A percentile compares a stretch with the other conserved stretches of the same genome.
Evolutionary conservation across 106 monocot genomes (phyloP).

Genomic region (Dendrobium nobile): DNA sequence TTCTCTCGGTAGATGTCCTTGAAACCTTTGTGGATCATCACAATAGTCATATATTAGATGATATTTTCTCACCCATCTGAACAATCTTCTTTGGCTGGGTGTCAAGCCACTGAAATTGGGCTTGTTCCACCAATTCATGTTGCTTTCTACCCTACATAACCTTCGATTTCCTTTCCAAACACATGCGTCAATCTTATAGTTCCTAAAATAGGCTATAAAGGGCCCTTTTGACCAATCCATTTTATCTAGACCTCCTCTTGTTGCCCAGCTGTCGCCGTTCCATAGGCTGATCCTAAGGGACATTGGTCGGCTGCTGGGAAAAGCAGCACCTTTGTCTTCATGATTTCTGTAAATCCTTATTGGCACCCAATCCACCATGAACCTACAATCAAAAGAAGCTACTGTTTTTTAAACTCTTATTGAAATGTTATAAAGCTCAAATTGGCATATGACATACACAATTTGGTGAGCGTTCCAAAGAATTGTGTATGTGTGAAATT

Average conservation of each 20-base stretch:
- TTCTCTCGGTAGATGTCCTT: conserved; percentile 35
- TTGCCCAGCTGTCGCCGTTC: conserved; percentile 68
- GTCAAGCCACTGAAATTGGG: conserved; percentile 24
- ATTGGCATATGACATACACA: conserved; percentile 25
- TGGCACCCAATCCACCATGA: conserved; percentile 71
- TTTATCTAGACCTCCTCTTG: conserved; percentile 51
- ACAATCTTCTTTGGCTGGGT: conserved; percentile 44
- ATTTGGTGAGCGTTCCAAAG: conserved; percentile 55
- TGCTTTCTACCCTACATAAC: conserved; percentile 29
- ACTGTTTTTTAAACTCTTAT: background rate
- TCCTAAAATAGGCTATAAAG: conserved; percentile 39
- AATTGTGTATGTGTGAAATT: conserved; percentile 57
- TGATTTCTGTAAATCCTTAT: conserved; percentile 59
- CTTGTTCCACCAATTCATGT: conserved; percentile 51
- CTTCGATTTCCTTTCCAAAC: conserved; percentile 45
- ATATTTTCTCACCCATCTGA: conserved; percentile 64
- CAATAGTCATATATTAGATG: conserved; percentile 68
- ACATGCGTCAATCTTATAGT: conserved; percentile 61
- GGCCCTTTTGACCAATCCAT: conserved; percentile 64
- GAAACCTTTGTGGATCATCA: conserved; percentile 43
- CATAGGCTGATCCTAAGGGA: conserved; percentile 46
- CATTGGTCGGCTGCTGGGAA: conserved; percentile 57
- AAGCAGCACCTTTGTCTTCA: conserved; percentile 45
- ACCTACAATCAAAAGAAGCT: conserved; percentile 19
- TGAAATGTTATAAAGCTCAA: background rate